phyloP scores from a whole-genome alignment of 805 yeast genomes.

The Saturnispora dispora region DNA sequence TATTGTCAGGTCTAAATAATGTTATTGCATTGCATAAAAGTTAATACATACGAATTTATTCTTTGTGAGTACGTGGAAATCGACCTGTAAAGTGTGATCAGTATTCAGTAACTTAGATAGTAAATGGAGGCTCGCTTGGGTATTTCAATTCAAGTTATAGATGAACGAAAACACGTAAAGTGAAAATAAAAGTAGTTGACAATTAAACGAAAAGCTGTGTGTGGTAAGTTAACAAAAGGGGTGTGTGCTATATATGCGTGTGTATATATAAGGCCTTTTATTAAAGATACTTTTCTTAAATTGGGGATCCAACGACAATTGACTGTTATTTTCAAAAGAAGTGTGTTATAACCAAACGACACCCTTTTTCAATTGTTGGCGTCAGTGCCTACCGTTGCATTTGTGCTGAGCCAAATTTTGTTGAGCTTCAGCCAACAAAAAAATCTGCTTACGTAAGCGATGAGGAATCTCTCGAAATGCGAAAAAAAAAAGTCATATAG shows the following conservation, averaged over 20 bases:
- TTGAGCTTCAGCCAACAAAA: conserved; percentile 1
- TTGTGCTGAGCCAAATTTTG: background rate
- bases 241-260: background rate
- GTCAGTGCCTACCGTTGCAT: background rate
- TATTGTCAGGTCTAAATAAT: no score
- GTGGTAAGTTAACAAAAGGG: background rate
- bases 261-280: background rate
- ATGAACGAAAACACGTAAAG: background rate
- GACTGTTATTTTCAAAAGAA: background rate
- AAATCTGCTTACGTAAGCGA: background rate
- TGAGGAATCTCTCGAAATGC: background rate
- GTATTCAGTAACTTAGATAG: background rate
- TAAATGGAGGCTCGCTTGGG: background rate
- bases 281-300: background rate
- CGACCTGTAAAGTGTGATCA: background rate
- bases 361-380: background rate
- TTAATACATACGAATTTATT: background rate
- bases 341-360: background rate
- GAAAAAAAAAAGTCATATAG: no score
- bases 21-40: background rate
- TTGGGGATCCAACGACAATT: background rate
- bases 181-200: background rate
- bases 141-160: background rate
- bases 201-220: background rate
- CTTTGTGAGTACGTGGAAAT: background rate